phyloP scores from a whole-genome alignment of 108 stramenopile species.

The Cyclostephanos tholiformis region DNA sequence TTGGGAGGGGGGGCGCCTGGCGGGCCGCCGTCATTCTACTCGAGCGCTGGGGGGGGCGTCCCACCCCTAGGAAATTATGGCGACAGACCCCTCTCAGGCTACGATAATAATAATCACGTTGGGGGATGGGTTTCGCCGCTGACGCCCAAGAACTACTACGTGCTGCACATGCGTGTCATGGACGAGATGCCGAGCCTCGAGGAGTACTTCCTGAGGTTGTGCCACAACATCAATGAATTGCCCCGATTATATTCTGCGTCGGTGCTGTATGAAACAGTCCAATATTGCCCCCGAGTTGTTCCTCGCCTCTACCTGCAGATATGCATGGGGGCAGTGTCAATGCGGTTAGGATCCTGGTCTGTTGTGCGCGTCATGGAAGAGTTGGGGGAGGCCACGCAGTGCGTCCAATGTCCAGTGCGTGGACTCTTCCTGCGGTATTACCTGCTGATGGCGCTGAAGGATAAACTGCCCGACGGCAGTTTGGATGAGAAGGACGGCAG shows the following conservation, averaged over 20 bases:
- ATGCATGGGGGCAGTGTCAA: constrained; percentile 93
- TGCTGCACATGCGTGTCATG: constrained; percentile 95
- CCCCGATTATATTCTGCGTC: constrained; percentile 63
- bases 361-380: constrained; percentile 91
- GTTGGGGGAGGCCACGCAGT: constrained; percentile 94
- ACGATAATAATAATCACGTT: constrained; percentile 38
- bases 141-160: constrained; percentile 97
- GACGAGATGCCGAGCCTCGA: constrained; percentile 94
- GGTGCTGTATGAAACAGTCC: constrained; percentile 93
- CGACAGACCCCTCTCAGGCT: constrained; percentile 32
- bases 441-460: constrained; percentile 85
- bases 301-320: constrained; percentile 98
- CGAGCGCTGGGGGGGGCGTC: constrained; percentile 33
- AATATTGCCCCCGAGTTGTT: constrained; percentile 93
- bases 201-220: constrained; percentile 84
- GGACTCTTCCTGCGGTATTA: constrained; percentile 98
- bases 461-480: constrained; percentile 91
- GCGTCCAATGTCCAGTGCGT: constrained; percentile 98
- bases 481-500: constrained; percentile 43
- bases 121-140: constrained; percentile 64
- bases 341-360: constrained; percentile 75
- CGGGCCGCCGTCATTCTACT: constrained; percentile 33
- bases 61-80: constrained; percentile 42
- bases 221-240: constrained; percentile 7
- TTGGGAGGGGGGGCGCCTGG: not conserved